Evolutionary conservation across 2,329 filamentous ascomycete species (phyloP).

Genomic region (Alternaria panax): DNA sequence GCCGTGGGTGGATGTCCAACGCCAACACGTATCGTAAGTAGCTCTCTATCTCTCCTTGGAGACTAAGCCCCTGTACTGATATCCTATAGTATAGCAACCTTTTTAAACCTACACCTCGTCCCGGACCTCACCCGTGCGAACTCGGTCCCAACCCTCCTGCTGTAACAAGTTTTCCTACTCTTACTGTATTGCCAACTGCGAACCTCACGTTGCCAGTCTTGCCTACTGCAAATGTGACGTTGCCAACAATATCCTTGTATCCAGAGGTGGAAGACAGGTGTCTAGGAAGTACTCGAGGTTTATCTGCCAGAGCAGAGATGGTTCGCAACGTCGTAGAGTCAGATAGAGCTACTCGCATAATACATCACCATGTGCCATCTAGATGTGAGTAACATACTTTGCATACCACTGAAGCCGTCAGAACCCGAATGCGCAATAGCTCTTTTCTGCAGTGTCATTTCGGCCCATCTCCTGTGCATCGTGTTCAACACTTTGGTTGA

Average conservation of each 20-base stretch:
- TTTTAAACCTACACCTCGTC: constrained; percentile 32
- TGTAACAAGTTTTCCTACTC: constrained; percentile 1
- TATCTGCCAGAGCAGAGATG: neutral
- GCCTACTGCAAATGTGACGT: constrained; percentile 7
- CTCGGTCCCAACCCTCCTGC: constrained; percentile 20
- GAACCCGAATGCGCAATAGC: neutral
- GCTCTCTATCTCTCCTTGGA: neutral
- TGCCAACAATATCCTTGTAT: neutral
- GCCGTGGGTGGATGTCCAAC: constrained; percentile 37
- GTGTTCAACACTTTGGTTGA: neutral
- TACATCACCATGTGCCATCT: neutral
- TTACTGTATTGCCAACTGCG: constrained; percentile 7
- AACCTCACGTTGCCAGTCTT: constrained; percentile 10
- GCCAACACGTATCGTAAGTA: constrained; percentile 35
- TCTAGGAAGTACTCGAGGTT: neutral
- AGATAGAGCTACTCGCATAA: neutral
- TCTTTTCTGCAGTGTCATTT: neutral
- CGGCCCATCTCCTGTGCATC: neutral
- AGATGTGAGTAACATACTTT: neutral
- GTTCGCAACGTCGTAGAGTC: neutral
- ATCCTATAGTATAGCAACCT: constrained; percentile 32
- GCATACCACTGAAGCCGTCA: neutral
- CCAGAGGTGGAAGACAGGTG: neutral
- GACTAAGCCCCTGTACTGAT: neutral
- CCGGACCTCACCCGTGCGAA: constrained; percentile 40